Evolutionary conservation across 2,329 filamentous ascomycete genomes (phyloP), one percentile per base, ranked within the genome.

Genomic region (Aspergillus ochraceoroseus): DNA sequence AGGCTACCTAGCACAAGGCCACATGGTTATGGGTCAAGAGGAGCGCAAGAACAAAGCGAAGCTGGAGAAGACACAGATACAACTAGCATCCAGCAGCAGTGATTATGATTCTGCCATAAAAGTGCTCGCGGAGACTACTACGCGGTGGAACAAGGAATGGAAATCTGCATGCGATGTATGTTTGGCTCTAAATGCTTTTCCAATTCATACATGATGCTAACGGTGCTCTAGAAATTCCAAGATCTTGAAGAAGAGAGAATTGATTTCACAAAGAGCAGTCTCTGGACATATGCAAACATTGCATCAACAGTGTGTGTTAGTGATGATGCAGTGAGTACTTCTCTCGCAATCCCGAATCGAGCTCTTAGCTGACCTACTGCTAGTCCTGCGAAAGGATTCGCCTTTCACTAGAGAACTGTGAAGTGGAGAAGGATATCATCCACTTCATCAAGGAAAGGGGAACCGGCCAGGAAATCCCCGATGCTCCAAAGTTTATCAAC

Each of bases 11-110:
- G 92, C 94, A 3, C 92, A 98, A 66, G 92, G 92, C 7, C 94
- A 98, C 63, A 98, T 98, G 92, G 92, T 98, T 43, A 98, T 98
- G 92, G 92, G 92, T 9, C 92, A 98, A 56, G 92, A 98, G 63
- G 92, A 98, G 70, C 81, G 92, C 18, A 95, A 95, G 70, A 98
- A 98, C 67, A 98, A 98, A 70, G 89, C 90, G 14, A 96, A 95
- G 67, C 77, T 98, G 29, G 92, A 98, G 66, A 98, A 98, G 76
- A 96, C 92, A 1, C 92, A 98, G 63, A 92, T 95, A 55, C 94
- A 89, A 57, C 77, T 98, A 44, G 89, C 89, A 0, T 82, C 82
- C 5, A 89, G 89, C 46, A 96, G 94, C 66, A 82, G 80, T 30
- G 92, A 96, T 56, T 98, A 98, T 61, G 90, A 98, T 64, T 79